phyloP scores from a whole-genome alignment of 371 early-diverging fungal genomes.

The Zychaea mexicana region DNA sequence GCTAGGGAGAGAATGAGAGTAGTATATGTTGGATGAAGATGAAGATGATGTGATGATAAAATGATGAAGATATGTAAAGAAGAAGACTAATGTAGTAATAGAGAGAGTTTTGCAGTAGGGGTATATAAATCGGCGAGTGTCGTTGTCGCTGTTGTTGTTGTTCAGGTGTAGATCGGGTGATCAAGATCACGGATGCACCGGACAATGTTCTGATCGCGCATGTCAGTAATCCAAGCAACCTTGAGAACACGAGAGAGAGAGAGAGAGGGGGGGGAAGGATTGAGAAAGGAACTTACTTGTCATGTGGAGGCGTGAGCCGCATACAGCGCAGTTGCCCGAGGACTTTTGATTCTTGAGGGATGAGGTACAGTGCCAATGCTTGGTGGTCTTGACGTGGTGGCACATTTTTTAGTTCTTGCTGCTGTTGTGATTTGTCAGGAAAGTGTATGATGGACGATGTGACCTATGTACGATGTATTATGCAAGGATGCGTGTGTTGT shows the following conservation, averaged over 20 bases:
- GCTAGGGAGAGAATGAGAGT: no score
- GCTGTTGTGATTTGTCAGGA: no score
- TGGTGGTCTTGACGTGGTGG: constrained; percentile 1
- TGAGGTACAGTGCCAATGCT: not conserved
- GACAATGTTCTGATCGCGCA: constrained; percentile 30
- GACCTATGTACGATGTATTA: not conserved
- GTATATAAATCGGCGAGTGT: no score
- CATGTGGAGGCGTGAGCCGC: constrained; percentile 39
- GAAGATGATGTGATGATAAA: no score
- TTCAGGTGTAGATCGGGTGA: not conserved
- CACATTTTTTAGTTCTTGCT: constrained; percentile 2
- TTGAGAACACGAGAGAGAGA: no score
- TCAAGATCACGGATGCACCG: constrained; percentile 25
- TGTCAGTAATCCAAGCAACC: not conserved
- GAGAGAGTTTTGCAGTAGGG: not conserved
- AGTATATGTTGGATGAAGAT: not conserved
- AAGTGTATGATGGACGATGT: no score
- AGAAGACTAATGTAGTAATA: not conserved
- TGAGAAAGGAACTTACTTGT: constrained; percentile 29
- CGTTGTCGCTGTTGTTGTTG: no score
- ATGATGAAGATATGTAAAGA: no score
- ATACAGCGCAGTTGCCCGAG: constrained; percentile 25
- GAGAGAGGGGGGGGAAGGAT: no score
- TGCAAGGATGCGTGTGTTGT: not conserved
- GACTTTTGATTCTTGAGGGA: constrained; percentile 6